Conservation (phyloP, 2,329 filamentous ascomycete species). For the Pseudocercospora musae region DNA sequence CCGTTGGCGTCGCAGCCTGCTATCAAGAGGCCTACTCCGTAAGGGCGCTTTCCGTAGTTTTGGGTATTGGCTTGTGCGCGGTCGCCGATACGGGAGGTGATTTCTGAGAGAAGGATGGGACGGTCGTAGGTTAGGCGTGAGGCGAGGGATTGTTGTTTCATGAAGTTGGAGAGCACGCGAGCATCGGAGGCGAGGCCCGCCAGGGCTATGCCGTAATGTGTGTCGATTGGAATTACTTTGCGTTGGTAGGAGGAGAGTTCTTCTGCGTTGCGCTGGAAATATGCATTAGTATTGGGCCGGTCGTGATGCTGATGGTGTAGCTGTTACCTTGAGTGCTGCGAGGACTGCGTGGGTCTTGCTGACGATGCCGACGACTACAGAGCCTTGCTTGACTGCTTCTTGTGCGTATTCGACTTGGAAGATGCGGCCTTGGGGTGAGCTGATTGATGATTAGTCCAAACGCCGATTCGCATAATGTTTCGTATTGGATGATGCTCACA, state of each 20-base stretch:
- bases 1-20: constrained; percentile 92
- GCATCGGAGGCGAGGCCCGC: constrained; percentile 96
- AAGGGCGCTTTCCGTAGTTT: constrained; percentile 92
- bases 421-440: constrained; percentile 97
- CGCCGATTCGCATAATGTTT: neutral
- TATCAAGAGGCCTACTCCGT: constrained; percentile 89
- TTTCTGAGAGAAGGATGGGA: constrained; percentile 81
- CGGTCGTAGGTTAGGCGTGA: constrained; percentile 95
- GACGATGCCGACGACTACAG: constrained; percentile 91
- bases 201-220: constrained; percentile 91
- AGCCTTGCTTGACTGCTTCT: constrained; percentile 98
- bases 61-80: constrained; percentile 98
- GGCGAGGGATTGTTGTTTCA: constrained; percentile 98
- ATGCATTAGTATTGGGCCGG: neutral
- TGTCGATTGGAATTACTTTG: constrained; percentile 96
- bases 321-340: constrained; percentile 83
- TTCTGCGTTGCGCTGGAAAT: constrained; percentile 83
- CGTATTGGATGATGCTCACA: constrained; percentile 58
- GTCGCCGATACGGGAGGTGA: constrained; percentile 89
- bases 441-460: constrained; percentile 39
- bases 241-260: constrained; percentile 99
- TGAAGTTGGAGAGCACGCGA: constrained; percentile 99
- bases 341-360: constrained; percentile 98
- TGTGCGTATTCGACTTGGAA: constrained; percentile 99
- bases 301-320: neutral